phyloP scores from a whole-genome alignment of 495 filamentous ascomycete genomes.

The Hypoxylon trugodes region DNA sequence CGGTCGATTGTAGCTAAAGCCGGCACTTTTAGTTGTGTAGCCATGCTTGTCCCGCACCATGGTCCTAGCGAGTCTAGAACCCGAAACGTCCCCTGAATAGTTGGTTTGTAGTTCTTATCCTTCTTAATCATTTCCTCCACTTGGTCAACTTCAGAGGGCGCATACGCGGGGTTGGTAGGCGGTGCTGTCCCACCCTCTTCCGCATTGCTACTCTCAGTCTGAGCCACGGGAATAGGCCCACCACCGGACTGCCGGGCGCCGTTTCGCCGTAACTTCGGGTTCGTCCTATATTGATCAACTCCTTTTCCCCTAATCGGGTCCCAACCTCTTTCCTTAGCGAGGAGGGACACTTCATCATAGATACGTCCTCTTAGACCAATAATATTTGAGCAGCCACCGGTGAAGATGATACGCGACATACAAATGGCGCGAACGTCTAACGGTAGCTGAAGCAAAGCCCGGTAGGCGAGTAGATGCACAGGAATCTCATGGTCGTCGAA shows the following conservation, averaged over 20 bases:
- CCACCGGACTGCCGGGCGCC: constrained; percentile 43
- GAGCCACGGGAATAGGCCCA: constrained; percentile 30
- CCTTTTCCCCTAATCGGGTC: constrained; percentile 72
- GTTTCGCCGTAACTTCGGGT: constrained; percentile 58
- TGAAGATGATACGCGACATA: constrained; percentile 90
- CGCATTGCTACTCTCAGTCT: constrained; percentile 3
- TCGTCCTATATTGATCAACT: constrained; percentile 62
- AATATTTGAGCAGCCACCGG: constrained; percentile 81
- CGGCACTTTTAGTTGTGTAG: constrained; percentile 78
- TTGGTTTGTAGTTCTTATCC: constrained; percentile 56
- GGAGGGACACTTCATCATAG: constrained; percentile 71
- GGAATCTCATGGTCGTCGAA: constrained; percentile 88
- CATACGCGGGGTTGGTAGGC: constrained; percentile 50
- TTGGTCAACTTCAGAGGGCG: constrained; percentile 64
- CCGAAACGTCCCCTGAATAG: constrained; percentile 67
- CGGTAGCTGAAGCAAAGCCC: constrained; percentile 75
- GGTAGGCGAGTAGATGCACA: constrained; percentile 76
- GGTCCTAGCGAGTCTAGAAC: constrained; percentile 84
- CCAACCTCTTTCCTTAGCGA: constrained; percentile 78
- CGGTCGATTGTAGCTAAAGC: constrained; percentile 85
- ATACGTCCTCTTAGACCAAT: constrained; percentile 83
- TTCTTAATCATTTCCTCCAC: constrained; percentile 69
- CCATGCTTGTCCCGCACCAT: constrained; percentile 88
- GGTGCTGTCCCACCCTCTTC: constrained; percentile 33
- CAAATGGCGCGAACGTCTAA: constrained; percentile 83